phyloP scores from a whole-genome alignment of 108 stramenopile genomes.

The Mediolabrus comicus region DNA sequence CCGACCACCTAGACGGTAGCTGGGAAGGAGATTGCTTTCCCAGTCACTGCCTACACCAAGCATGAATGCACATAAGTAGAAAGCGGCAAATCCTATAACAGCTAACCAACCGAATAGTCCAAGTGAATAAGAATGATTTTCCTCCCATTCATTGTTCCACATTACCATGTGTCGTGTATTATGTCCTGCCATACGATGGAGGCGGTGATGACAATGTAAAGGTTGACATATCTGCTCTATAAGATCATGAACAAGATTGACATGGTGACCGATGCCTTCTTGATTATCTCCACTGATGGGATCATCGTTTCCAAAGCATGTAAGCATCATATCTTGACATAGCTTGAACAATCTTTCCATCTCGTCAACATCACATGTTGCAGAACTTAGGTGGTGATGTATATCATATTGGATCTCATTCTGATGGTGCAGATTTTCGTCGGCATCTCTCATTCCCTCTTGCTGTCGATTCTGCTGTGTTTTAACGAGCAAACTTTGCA shows the following conservation, averaged over 20 bases:
- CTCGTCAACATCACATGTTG: constrained; percentile 1
- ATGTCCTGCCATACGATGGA: constrained; percentile 16
- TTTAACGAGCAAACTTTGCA: not conserved
- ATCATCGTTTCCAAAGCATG: constrained; percentile 1
- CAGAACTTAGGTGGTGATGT: not conserved
- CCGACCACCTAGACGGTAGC: not conserved
- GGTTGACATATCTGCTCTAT: constrained; percentile 3
- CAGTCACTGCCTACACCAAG: not conserved
- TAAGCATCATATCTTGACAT: not conserved
- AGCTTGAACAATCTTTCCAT: not conserved
- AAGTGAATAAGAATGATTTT: constrained; percentile 1
- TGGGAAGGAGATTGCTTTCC: constrained; percentile 1
- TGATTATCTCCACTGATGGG: not conserved
- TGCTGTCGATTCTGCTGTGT: not conserved
- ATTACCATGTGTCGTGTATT: constrained; percentile 1
- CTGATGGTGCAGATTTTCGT: not conserved
- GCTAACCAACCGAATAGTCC: constrained; percentile 3
- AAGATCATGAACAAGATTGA: constrained; percentile 1
- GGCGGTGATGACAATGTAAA: constrained; percentile 4
- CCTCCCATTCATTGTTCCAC: constrained; percentile 14
- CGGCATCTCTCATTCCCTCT: not conserved
- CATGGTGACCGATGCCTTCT: too few relatives aligned
- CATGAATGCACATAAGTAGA: not conserved
- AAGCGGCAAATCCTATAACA: not conserved
- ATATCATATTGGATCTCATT: not conserved